Conservation (phyloP, 495 filamentous ascomycete genomes). For the Aspergillus incahuasiensis region DNA sequence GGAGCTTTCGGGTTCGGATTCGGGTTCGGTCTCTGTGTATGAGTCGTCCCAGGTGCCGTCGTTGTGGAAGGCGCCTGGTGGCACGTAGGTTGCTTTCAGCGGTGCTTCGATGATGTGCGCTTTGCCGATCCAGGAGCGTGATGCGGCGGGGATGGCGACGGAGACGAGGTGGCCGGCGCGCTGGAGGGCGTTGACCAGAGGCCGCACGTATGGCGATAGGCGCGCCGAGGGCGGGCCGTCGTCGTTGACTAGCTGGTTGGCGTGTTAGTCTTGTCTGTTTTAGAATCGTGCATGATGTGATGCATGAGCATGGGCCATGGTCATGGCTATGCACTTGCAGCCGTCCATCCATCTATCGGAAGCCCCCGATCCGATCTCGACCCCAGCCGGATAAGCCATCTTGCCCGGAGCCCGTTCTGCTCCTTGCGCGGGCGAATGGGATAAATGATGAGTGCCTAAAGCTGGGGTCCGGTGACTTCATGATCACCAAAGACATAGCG, state of each 20-base stretch:
- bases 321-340: too few relatives aligned
- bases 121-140: conserved; percentile 97
- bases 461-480: conserved; percentile 8
- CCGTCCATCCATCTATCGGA: conserved; percentile 1
- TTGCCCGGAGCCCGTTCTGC: neutral
- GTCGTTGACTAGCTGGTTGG: conserved; percentile 72
- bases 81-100: conserved; percentile 80
- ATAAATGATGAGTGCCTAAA: neutral
- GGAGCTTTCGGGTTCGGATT: conserved; percentile 26
- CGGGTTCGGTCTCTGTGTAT: conserved; percentile 34
- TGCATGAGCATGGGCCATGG: neutral
- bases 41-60: conserved; percentile 45
- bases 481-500: neutral
- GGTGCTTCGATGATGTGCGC: conserved; percentile 87
- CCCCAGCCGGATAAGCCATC: neutral
- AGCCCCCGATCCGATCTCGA: neutral
- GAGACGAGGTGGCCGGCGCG: conserved; percentile 75
- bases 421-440: neutral
- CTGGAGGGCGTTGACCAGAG: conserved; percentile 74
- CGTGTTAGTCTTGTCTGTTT: neutral
- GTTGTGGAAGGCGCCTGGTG: conserved; percentile 51
- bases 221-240: conserved; percentile 86
- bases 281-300: too few relatives aligned
- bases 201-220: conserved; percentile 86
- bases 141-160: conserved; percentile 85